Evolutionary conservation across 1,284 basidiomycete species (phyloP), one percentile per base, ranked within the genome.

Genomic region (Bjerkandera adusta): DNA sequence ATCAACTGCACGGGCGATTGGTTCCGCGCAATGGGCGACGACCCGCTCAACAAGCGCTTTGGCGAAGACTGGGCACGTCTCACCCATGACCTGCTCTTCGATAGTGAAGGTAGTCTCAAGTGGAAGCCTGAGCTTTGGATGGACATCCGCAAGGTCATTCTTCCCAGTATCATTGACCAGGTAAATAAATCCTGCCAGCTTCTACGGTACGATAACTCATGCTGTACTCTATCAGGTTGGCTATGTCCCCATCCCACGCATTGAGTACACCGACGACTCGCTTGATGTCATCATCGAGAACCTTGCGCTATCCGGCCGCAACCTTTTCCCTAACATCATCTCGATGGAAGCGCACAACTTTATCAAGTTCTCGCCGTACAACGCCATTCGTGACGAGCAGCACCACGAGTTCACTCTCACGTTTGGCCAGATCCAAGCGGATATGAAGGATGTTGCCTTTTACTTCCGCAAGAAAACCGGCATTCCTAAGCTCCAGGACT

Each of bases 281-380:
- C 66, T 93, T 53, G 92, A 95, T 57, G 75, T 96, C 42, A 90
- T 97, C 49, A 82, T 97, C 51, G 95, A 98, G 76, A 96, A 97
- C 68, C 77, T 97, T 25, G 86, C 91, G 3, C 76, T 97, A 15
- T 88, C 92, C 51, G 89, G 90, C 22, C 81, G 84, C 49, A 91
- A 92, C 65, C 66, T 92, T 4, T 83, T 92, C 69, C 89, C 87
- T 3, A 90, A 91, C 70, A 66, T 93, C 56, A 74, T 97, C 55
- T 76, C 81, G 38, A 56, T 97, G 53, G 89, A 96, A 55, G 82
- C 85, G 16, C 81, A 88, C 64, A 96, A 96, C 73, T 85, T 76
- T 58, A 73, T 92, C 68, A 86, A 86, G 66, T 89, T 96, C 60
- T 69, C 68, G 45, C 91, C 92, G 0, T 92, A 92, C 71, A 63